Conservation (phyloP, 495 filamentous ascomycete species). For the Penicillium fimorum region DNA sequence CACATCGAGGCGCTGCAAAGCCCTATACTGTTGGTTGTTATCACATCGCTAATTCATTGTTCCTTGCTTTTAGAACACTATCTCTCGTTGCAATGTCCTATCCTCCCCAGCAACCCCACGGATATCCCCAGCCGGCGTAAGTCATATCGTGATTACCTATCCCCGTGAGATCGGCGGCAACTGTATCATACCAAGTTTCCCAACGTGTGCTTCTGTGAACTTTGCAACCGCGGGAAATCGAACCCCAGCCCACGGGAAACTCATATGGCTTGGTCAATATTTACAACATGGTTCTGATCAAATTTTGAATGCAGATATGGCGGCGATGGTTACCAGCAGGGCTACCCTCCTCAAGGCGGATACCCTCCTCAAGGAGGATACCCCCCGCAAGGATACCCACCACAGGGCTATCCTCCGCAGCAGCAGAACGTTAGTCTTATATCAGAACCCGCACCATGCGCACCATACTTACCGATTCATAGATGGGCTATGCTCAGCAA, state of each 20-base stretch:
- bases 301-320: slow-evolving; percentile 9
- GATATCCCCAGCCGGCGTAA: slow-evolving; percentile 25
- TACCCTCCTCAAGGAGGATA: no score
- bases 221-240: background rate
- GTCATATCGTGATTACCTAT: slow-evolving; percentile 4
- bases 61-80: background rate
- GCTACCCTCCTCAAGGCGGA: background rate
- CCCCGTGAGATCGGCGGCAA: no score
- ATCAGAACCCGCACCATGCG: background rate
- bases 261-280: background rate
- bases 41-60: slow-evolving; percentile 11
- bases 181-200: no score
- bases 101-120: slow-evolving; percentile 18
- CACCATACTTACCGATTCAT: background rate
- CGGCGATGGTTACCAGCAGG: slow-evolving; percentile 18
- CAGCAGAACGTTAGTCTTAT: slow-evolving; percentile 13
- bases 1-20: background rate
- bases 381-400: slow-evolving; percentile 4
- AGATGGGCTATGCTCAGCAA: background rate
- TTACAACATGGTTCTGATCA: background rate
- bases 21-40: background rate
- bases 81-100: slow-evolving; percentile 35
- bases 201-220: background rate
- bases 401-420: slow-evolving; percentile 16
- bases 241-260: no score